These are phyloP conservation scores for Capsella rubella DNA, from an alignment of 441 rosid species.

Conservation along the genomic window DNA sequence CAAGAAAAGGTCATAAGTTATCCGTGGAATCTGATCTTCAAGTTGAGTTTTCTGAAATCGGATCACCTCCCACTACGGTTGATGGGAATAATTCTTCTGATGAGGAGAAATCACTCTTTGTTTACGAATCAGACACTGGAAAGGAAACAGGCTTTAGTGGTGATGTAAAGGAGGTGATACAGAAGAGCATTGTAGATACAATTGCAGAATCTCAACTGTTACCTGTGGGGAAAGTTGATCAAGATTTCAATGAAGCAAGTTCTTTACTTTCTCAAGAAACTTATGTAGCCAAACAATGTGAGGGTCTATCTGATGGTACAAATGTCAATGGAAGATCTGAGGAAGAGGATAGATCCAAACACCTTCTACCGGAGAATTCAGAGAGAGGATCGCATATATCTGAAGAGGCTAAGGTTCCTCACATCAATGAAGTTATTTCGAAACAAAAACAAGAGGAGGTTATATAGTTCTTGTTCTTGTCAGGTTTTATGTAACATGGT, in stretches of 20 bases:
- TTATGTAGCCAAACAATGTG: constrained; percentile 15
- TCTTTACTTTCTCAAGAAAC: constrained; percentile 40
- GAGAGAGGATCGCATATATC: constrained; percentile 13
- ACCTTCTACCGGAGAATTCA: not conserved
- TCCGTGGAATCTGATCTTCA: constrained; percentile 94
- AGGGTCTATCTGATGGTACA: constrained; percentile 2
- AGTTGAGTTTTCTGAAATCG: constrained; percentile 85
- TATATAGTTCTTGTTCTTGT: constrained; percentile 38
- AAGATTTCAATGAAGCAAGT: constrained; percentile 30
- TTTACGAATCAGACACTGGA: constrained; percentile 56
- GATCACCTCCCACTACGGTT: constrained; percentile 71
- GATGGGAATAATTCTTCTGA: constrained; percentile 60
- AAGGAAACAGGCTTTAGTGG: constrained; percentile 51
- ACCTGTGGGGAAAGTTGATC: constrained; percentile 33
- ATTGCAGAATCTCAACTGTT: constrained; percentile 32
- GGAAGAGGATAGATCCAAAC: constrained; percentile 29
- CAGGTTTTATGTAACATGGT: not conserved
- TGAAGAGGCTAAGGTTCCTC: constrained; percentile 26
- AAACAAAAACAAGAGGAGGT: constrained; percentile 49
- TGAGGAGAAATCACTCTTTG: constrained; percentile 58
- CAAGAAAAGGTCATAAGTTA: constrained; percentile 54
- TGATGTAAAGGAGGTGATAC: constrained; percentile 48
- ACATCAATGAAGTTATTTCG: constrained; percentile 32
- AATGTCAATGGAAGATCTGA: constrained; percentile 21
- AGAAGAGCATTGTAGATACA: constrained; percentile 34